phyloP scores from a whole-genome alignment of 2,329 filamentous ascomycete genomes.

The Trichoderma arundinaceum region DNA sequence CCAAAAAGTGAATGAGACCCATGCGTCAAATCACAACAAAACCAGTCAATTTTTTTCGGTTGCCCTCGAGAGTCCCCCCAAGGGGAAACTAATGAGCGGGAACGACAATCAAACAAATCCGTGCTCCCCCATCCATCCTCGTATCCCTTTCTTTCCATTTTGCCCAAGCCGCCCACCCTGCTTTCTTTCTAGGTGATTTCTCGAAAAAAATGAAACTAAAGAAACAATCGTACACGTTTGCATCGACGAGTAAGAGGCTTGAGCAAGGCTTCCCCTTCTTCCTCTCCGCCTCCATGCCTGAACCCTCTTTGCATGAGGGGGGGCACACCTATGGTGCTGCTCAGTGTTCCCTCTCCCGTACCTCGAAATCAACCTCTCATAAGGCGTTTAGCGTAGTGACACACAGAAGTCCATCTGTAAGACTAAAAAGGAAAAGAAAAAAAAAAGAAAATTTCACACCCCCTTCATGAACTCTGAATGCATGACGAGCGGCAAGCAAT shows the following conservation, averaged over 20 bases:
- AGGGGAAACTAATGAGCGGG: constrained; percentile 35
- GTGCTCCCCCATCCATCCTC: constrained; percentile 32
- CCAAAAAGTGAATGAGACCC: constrained; percentile 30
- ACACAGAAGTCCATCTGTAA: constrained; percentile 32
- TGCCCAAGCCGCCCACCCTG: constrained; percentile 40
- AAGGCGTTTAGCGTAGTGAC: constrained; percentile 29
- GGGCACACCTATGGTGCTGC: constrained; percentile 41
- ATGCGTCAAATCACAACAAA: constrained; percentile 32
- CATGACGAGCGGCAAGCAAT: constrained; percentile 11
- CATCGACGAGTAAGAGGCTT: constrained; percentile 34
- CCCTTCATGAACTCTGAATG: constrained; percentile 13
- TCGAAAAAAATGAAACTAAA: constrained; percentile 36
- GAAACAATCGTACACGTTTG: constrained; percentile 49
- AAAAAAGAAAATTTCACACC: constrained; percentile 5
- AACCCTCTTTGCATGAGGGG: constrained; percentile 32
- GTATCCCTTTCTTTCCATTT: constrained; percentile 36
- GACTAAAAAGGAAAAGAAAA: constrained; percentile 4
- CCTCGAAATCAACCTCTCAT: constrained; percentile 35
- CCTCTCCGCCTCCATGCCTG: constrained; percentile 26
- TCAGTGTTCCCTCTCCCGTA: constrained; percentile 42
- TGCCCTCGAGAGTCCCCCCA: constrained; percentile 24
- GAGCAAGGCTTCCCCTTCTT: constrained; percentile 32
- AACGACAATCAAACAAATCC: constrained; percentile 39
- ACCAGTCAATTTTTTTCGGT: constrained; percentile 28
- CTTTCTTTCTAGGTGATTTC: constrained; percentile 43